Conservation (phyloP, 2,329 filamentous ascomycete genomes). For the Ilyonectria mors-panacis region DNA sequence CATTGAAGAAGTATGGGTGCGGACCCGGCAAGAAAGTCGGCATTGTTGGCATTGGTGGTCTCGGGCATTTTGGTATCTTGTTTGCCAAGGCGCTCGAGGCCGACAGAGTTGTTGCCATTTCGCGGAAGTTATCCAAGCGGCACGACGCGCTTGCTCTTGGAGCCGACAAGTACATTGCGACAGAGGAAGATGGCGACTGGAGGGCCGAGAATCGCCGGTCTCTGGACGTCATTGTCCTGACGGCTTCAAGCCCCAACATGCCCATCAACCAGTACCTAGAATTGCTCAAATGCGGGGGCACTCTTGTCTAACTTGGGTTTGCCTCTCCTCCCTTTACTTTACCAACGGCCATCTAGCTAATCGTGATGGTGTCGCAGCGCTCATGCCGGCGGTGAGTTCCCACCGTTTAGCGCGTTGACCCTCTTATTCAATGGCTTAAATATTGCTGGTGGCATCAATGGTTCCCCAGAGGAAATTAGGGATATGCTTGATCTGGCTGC, state of each 20-base stretch:
- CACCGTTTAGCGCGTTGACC: too few relatives aligned
- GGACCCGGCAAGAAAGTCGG: constrained; percentile 74
- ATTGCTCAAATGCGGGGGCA: constrained; percentile 70
- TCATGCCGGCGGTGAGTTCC: too few relatives aligned
- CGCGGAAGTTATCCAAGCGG: constrained; percentile 69
- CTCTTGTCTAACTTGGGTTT: constrained; percentile 73
- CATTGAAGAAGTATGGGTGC: constrained; percentile 66
- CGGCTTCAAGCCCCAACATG: constrained; percentile 67
- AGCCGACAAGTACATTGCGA: constrained; percentile 70
- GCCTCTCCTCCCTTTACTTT: constrained; percentile 1
- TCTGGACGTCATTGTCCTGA: constrained; percentile 82
- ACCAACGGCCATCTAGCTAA: constrained; percentile 53
- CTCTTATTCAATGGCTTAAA: constrained; percentile 40
- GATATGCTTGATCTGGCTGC: constrained; percentile 71
- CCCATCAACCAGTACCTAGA: too few relatives aligned
- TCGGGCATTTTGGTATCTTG: constrained; percentile 77
- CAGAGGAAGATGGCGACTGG: constrained; percentile 67
- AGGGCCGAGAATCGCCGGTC: constrained; percentile 65
- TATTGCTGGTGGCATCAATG: constrained; percentile 61
- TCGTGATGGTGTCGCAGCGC: too few relatives aligned
- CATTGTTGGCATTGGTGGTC: constrained; percentile 76
- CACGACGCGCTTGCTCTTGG: constrained; percentile 69
- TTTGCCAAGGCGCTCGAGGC: constrained; percentile 77
- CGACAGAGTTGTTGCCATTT: constrained; percentile 71
- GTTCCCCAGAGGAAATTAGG: constrained; percentile 66